phyloP scores from a whole-genome alignment of 2,329 filamentous ascomycete species.

The Cytospora paraplurivora region DNA sequence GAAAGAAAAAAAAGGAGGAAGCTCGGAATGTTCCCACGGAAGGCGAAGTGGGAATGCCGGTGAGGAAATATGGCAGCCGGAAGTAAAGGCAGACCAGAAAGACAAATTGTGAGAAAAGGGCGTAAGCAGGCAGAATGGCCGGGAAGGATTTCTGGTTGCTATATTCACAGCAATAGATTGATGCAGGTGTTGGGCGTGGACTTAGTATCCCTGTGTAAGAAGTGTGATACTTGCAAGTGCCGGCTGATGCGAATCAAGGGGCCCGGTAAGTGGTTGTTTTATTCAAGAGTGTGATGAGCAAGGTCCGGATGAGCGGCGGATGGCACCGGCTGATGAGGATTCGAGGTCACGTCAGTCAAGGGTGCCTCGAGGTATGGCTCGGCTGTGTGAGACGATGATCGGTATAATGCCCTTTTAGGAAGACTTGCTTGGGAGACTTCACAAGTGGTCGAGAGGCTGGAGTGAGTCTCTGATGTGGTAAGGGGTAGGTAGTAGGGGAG shows the following conservation, averaged over 20 bases:
- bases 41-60: conserved; percentile 25
- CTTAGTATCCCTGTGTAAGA: not conserved
- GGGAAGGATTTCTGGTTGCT: conserved; percentile 18
- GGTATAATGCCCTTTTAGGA: conserved; percentile 9
- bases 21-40: conserved; percentile 28
- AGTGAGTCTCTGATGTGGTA: conserved; percentile 10
- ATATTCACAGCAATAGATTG: conserved; percentile 19
- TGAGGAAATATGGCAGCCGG: conserved; percentile 5
- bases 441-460: conserved; percentile 10
- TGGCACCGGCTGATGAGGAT: conserved; percentile 22
- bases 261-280: conserved; percentile 10
- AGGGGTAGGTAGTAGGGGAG: not conserved
- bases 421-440: conserved; percentile 16
- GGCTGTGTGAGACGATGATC: conserved; percentile 20
- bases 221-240: conserved; percentile 11
- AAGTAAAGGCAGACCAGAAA: conserved; percentile 3
- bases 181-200: conserved; percentile 18
- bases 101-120: conserved; percentile 28
- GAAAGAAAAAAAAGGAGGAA: conserved; percentile 20
- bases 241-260: conserved; percentile 19
- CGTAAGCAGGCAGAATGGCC: conserved; percentile 18
- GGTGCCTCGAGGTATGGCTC: conserved; percentile 27
- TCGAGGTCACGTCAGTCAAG: conserved; percentile 20
- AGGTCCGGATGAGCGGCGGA: conserved; percentile 6
- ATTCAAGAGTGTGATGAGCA: conserved; percentile 12